phyloP scores from a whole-genome alignment of 331 rosid genomes.

The Pyrus hybrid region DNA sequence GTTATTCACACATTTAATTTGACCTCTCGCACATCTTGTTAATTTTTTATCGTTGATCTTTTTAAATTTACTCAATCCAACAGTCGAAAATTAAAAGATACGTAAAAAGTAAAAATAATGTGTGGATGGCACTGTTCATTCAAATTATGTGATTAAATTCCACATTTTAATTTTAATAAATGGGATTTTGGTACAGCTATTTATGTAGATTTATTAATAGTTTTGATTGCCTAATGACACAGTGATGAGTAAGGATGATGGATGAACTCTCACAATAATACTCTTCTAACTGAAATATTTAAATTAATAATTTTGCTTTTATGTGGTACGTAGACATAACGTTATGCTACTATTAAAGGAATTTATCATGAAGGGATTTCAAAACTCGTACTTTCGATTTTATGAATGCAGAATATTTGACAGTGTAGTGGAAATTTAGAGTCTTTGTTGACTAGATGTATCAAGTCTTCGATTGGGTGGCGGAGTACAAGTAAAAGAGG shows the following conservation, averaged over 20 bases:
- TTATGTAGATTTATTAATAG: not conserved
- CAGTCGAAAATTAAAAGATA: rapidly evolving
- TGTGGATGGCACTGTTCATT: too few relatives aligned
- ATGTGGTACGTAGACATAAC: not conserved
- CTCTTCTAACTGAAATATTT: not conserved
- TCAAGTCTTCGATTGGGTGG: too few relatives aligned
- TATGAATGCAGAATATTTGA: not conserved
- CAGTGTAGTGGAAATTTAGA: too few relatives aligned
- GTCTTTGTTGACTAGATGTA: too few relatives aligned
- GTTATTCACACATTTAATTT: too few relatives aligned
- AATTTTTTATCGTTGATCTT: too few relatives aligned
- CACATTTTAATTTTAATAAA: not conserved
- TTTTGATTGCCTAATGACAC: not conserved
- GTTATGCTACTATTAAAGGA: too few relatives aligned
- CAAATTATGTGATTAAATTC: not conserved
- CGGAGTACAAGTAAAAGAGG: too few relatives aligned
- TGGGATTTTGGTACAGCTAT: not conserved
- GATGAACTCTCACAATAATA: not conserved
- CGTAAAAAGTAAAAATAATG: too few relatives aligned
- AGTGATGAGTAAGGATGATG: not conserved
- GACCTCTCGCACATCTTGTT: too few relatives aligned
- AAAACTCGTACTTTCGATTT: not conserved
- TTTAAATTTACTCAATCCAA: too few relatives aligned
- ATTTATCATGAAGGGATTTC: not conserved
- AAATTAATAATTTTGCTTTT: not conserved